Percentiles rank a stretch among this genome's conserved stretches.
phyloP scores from a whole-genome alignment of 331 rosid species.

The Acacia concinna region DNA sequence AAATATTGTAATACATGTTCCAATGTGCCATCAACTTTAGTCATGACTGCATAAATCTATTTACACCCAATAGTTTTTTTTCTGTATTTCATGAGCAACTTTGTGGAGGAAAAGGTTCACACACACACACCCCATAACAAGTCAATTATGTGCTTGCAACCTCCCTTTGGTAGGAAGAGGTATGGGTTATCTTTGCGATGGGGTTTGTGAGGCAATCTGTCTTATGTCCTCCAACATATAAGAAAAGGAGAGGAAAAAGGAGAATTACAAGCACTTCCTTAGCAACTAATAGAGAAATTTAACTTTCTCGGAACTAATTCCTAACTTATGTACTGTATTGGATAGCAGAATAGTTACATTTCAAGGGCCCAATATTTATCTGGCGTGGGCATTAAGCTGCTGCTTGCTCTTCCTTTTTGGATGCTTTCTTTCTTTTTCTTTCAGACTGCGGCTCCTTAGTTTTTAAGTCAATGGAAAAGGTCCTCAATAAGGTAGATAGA shows the following conservation, averaged over 20 bases:
- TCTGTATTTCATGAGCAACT: too few species aligned
- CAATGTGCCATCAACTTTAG: too few species aligned
- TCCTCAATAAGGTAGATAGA: slow-evolving; percentile 62
- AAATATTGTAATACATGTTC: too few species aligned
- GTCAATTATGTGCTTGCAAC: neutral
- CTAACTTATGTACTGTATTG: neutral
- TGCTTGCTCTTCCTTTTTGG: slow-evolving; percentile 52
- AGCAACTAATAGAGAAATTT: neutral
- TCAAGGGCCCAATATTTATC: neutral
- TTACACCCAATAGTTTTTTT: too few species aligned
- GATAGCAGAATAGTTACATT: neutral
- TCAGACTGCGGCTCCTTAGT: slow-evolving; percentile 75
- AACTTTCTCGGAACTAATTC: neutral
- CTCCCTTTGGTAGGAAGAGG: neutral
- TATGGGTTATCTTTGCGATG: neutral
- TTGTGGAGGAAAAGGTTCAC: too few species aligned
- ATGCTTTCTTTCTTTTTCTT: slow-evolving; percentile 74
- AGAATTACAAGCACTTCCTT: neutral
- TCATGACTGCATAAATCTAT: too few species aligned
- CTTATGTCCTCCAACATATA: slow-evolving; percentile 1
- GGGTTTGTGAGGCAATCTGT: neutral
- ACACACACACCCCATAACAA: neutral
- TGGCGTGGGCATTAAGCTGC: slow-evolving; percentile 17
- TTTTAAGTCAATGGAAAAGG: slow-evolving; percentile 64
- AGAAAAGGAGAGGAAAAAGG: neutral